Evolutionary conservation across 805 yeast genomes (phyloP), one percentile per base, ranked within the genome.

Genomic region (Kodamaea hsintzibuensis): DNA sequence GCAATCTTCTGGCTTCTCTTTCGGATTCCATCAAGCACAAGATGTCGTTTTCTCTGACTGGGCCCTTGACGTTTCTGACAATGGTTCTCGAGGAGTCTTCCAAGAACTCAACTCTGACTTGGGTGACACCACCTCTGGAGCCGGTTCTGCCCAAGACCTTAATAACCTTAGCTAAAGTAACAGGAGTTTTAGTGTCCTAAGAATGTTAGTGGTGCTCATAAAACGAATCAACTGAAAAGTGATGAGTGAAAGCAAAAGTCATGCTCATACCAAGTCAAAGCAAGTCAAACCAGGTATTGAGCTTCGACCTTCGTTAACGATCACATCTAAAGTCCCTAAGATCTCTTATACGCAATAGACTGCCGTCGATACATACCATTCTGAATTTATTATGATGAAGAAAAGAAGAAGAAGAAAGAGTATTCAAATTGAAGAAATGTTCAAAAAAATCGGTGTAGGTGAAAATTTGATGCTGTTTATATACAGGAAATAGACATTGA

Each of bases 131-230:
- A 89, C 98, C 98, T 84, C 98, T 93, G 79, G 99, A 93, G 79
- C 99, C 99, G 88, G 99, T 93, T 84, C 99, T 93, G 80, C 98
- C 98, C 82, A 93, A 86, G 80, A 93, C 98, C 85, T 93, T 95
- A 82, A 91, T 91, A 77, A 93, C 99, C 86, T 93, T 93, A 79
- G 98, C 99, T 82, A 93, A 90, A 84, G 97, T 95, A 74, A 93
- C 98, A 78, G 97, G 97, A 80, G 90, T 85, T 81, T 86, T 82
- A 64, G 83, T 74, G 71, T 80, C 84, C 84, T 50, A 39, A 14
- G 48, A n/a, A n/a, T 40, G 55, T 60, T 62, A 61, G 59, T 63
- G 55, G 60, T 61, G 59, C 45, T 25, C 42, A 16, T 14, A 39
- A 39, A 39, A 39, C 42, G 42, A 39, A 16, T 39, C 19, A 22